These are phyloP conservation scores for Macrocystidia cucumis DNA, from an alignment of 1,284 basidiomycete genomes.

Conservation along the genomic window DNA sequence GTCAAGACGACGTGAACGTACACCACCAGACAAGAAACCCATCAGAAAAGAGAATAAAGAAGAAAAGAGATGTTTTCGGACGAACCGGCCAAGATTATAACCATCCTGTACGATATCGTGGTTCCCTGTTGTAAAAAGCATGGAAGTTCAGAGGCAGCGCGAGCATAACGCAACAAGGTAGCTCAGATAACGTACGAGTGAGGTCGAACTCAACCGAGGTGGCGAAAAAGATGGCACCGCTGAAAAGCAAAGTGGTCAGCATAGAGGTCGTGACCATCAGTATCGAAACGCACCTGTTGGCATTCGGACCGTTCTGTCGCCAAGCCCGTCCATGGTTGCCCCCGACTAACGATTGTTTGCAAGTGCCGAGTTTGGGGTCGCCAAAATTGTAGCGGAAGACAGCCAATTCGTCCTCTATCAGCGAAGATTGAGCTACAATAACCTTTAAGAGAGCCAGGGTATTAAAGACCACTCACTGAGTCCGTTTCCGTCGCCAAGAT, in stretches of 20 bases:
- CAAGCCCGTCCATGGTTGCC: slow-evolving; percentile 92
- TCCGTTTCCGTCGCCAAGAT: slow-evolving; percentile 84
- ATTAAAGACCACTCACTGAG: slow-evolving; percentile 43
- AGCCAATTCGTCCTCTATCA: slow-evolving; percentile 65
- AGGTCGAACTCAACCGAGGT: slow-evolving; percentile 69
- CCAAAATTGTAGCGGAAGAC: slow-evolving; percentile 79
- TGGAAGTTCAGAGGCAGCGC: slow-evolving; percentile 2
- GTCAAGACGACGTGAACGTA: too few relatives aligned
- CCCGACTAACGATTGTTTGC: slow-evolving; percentile 80
- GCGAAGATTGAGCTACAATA: not conserved
- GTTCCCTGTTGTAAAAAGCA: slow-evolving; percentile 20
- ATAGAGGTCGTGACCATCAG: too few relatives aligned
- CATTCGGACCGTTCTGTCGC: slow-evolving; percentile 63
- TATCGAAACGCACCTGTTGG: slow-evolving; percentile 35
- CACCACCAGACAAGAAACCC: too few relatives aligned
- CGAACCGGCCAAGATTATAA: slow-evolving; percentile 38
- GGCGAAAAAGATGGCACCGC: slow-evolving; percentile 82
- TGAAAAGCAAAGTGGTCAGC: slow-evolving; percentile 18
- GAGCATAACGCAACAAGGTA: slow-evolving; percentile 10
- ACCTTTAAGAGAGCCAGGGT: slow-evolving; percentile 2
- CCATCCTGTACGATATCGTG: slow-evolving; percentile 40
- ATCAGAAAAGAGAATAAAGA: not conserved
- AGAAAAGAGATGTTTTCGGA: too few relatives aligned
- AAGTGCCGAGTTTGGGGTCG: slow-evolving; percentile 71
- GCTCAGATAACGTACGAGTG: slow-evolving; percentile 38